Percentiles rank a stretch among this genome's conserved stretches.
phyloP scores from a whole-genome alignment of 1,284 basidiomycete genomes.

The Fomitopsis palustris region DNA sequence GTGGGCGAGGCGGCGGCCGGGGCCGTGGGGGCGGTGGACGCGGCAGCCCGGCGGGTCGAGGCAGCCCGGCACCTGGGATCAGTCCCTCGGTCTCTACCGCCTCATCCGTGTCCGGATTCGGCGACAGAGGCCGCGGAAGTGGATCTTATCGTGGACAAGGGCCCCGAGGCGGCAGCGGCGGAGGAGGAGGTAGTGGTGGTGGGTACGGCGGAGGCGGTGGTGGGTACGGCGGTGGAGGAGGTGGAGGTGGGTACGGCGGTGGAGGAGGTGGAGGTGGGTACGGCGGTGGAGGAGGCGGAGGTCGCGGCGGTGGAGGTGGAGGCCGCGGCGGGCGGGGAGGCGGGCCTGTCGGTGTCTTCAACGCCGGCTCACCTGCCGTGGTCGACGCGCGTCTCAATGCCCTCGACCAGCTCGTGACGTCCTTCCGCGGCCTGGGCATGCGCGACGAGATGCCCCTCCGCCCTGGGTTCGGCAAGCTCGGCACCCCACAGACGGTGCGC shows the following conservation, averaged over 20 bases:
- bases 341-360: constrained; percentile 26
- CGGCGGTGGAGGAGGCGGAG: constrained; percentile 7
- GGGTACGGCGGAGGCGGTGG: constrained; percentile 4
- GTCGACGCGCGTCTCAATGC: constrained; percentile 42
- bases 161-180: constrained; percentile 17
- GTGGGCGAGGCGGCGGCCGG: constrained; percentile 6
- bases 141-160: constrained; percentile 8
- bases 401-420: constrained; percentile 39
- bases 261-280: constrained; percentile 20
- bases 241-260: constrained; percentile 19
- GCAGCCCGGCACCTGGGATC: constrained; percentile 14
- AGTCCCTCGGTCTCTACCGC: constrained; percentile 17
- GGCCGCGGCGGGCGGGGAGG: constrained; percentile 15
- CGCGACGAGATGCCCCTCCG: constrained; percentile 52
- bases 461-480: constrained; percentile 62
- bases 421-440: constrained; percentile 37
- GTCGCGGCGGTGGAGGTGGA: neutral
- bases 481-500: constrained; percentile 48
- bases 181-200: constrained; percentile 19
- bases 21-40: constrained; percentile 12
- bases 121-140: constrained; percentile 11
- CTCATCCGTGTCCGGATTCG: constrained; percentile 10
- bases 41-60: constrained; percentile 3
- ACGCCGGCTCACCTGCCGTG: constrained; percentile 34
- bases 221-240: neutral